These are phyloP conservation scores for Mycosphaerella sp. DNA, from an alignment of 2,329 filamentous ascomycete genomes.

Conservation along the genomic window DNA sequence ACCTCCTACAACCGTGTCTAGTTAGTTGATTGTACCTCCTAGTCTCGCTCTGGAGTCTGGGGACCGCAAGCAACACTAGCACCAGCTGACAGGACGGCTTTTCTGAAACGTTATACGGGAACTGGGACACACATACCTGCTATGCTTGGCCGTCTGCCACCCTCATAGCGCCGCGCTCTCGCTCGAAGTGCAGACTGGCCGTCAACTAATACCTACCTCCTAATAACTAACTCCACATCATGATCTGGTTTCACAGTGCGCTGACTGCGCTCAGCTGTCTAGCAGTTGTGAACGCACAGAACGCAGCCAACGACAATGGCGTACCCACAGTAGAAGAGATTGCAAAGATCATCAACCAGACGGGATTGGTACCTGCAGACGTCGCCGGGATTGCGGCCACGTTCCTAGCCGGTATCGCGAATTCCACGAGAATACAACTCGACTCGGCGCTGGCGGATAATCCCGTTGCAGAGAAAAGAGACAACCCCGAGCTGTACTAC, in stretches of 20 bases:
- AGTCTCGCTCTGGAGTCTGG: no score
- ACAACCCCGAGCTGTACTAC: slow-evolving; percentile 25
- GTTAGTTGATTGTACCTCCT: no score
- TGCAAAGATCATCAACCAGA: slow-evolving; percentile 9
- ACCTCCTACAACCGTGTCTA: no score
- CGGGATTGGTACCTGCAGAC: slow-evolving; percentile 14
- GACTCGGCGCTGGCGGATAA: slow-evolving; percentile 10
- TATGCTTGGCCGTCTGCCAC: not conserved
- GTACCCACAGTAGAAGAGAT: slow-evolving; percentile 7
- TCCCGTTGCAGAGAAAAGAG: slow-evolving; percentile 10
- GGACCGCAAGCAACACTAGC: no score
- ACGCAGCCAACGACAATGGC: not conserved
- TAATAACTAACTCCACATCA: not conserved
- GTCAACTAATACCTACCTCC: no score
- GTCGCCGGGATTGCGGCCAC: slow-evolving; percentile 12
- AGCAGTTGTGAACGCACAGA: not conserved
- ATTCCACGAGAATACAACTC: slow-evolving; percentile 11
- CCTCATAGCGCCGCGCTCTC: not conserved
- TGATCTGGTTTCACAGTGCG: not conserved
- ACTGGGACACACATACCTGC: not conserved
- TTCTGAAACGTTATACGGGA: no score
- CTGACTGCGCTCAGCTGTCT: slow-evolving; percentile 1
- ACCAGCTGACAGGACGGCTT: no score
- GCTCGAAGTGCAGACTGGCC: not conserved
- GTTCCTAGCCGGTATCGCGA: slow-evolving; percentile 11